phyloP scores from a whole-genome alignment of 306 rosid genomes.

The Trifolium fragiferum region DNA sequence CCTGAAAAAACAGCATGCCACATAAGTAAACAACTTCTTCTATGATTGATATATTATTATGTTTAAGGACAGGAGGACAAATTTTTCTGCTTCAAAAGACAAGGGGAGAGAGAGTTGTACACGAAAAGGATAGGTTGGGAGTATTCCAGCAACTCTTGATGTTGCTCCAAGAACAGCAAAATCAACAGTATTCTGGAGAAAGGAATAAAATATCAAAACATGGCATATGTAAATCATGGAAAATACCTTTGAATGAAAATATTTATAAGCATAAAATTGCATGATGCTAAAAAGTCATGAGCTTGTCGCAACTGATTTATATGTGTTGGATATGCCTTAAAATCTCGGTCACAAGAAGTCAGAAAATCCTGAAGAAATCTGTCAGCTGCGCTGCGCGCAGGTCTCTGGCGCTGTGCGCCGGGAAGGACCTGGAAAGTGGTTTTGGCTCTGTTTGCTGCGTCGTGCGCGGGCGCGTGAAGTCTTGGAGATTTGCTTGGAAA shows the following conservation, averaged over 20 bases:
- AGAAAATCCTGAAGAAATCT: too few relatives aligned
- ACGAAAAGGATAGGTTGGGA: slow-evolving; percentile 85
- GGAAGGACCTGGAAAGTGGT: too few relatives aligned
- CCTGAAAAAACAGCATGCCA: slow-evolving; percentile 46
- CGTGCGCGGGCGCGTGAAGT: too few relatives aligned
- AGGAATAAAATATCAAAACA: slow-evolving; percentile 17
- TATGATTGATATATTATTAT: slow-evolving; percentile 40
- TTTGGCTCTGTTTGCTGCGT: too few relatives aligned
- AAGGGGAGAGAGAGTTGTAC: slow-evolving; percentile 43
- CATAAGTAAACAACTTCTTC: slow-evolving; percentile 35
- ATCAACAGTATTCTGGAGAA: slow-evolving; percentile 73
- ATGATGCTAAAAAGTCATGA: too few relatives aligned
- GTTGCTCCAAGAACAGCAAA: slow-evolving; percentile 85
- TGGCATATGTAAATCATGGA: neutral
- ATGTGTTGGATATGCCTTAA: too few relatives aligned
- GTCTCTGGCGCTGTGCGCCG: too few relatives aligned
- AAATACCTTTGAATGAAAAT: neutral
- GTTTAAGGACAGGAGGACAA: slow-evolving; percentile 36
- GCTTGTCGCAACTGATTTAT: slow-evolving; percentile 26
- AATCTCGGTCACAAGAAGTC: too few relatives aligned
- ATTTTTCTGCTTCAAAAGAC: slow-evolving; percentile 30
- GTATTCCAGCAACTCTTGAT: slow-evolving; percentile 57
- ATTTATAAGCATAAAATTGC: too few relatives aligned
- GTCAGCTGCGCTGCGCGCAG: too few relatives aligned
- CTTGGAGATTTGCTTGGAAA: too few relatives aligned